Percentiles rank a stretch among this genome's conserved stretches.
These are phyloP conservation scores for Quercus tomentella DNA, from an alignment of 331 rosid genomes.

Conservation along the genomic window DNA sequence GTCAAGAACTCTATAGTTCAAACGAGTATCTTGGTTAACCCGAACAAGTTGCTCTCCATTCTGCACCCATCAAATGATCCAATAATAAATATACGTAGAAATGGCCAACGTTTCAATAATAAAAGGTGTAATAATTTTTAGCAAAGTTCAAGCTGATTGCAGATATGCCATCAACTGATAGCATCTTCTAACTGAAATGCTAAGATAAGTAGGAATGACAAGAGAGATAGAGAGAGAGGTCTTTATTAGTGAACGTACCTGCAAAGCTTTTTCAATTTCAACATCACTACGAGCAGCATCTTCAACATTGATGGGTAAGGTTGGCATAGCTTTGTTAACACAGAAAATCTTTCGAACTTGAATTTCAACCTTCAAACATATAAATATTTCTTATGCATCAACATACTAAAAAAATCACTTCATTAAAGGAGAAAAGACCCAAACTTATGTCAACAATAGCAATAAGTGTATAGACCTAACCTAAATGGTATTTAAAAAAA, in stretches of 20 bases:
- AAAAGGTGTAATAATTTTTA: not conserved
- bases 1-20: constrained; percentile 77
- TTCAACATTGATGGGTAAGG: constrained; percentile 61
- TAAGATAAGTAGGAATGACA: not conserved
- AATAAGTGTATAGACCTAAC: not conserved
- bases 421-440: not conserved
- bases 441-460: not conserved
- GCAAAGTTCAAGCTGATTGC: not conserved
- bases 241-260: constrained; percentile 24
- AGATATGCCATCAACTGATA: not conserved
- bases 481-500: not conserved
- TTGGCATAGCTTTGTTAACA: constrained; percentile 53
- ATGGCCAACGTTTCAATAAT: not conserved
- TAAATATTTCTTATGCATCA: not conserved
- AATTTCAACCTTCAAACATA: constrained; percentile 63
- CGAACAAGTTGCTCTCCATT: constrained; percentile 86
- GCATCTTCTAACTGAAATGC: not conserved
- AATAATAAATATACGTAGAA: constrained; percentile 4
- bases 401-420: not conserved
- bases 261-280: constrained; percentile 74
- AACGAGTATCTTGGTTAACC: constrained; percentile 92
- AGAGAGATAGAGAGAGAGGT: not conserved
- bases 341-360: constrained; percentile 69
- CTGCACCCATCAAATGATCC: constrained; percentile 35
- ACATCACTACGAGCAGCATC: constrained; percentile 89